These are phyloP conservation scores for Beauveria rudraprayagi DNA, from an alignment of 2,329 filamentous ascomycete species.

Conservation along the genomic window DNA sequence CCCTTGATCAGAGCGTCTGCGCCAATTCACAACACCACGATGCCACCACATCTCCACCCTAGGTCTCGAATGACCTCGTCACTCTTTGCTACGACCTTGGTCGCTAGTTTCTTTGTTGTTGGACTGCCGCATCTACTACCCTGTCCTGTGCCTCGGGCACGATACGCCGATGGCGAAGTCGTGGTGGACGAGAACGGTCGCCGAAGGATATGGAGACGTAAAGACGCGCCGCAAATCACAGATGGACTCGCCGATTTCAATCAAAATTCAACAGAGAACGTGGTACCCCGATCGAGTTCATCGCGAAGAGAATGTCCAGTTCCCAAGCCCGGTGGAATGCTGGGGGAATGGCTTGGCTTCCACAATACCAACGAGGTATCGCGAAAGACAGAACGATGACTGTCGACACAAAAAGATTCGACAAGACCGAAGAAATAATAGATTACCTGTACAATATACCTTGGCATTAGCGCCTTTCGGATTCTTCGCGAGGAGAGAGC, in stretches of 20 bases:
- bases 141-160: constrained; percentile 72
- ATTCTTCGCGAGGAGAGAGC: not conserved
- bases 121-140: constrained; percentile 83
- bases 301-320: constrained; percentile 72
- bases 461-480: not conserved
- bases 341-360: constrained; percentile 71
- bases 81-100: constrained; percentile 87
- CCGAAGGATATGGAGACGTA: constrained; percentile 36
- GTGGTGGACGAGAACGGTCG: constrained; percentile 37
- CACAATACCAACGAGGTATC: constrained; percentile 29
- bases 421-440: not conserved
- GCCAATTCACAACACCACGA: constrained; percentile 30
- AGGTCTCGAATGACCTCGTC: constrained; percentile 88
- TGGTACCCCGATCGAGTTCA: constrained; percentile 31
- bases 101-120: constrained; percentile 86
- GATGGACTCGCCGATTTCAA: constrained; percentile 43
- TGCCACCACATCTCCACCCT: constrained; percentile 87
- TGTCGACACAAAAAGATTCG: not conserved
- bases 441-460: constrained; percentile 9
- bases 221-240: constrained; percentile 30
- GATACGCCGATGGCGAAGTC: constrained; percentile 62
- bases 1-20: not conserved
- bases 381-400: constrained; percentile 20
- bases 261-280: constrained; percentile 20
- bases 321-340: constrained; percentile 74